Evolutionary conservation across 2,329 filamentous ascomycete genomes (phyloP), one percentile per base, ranked within the genome.

Genomic region (Aspergillus latus): DNA sequence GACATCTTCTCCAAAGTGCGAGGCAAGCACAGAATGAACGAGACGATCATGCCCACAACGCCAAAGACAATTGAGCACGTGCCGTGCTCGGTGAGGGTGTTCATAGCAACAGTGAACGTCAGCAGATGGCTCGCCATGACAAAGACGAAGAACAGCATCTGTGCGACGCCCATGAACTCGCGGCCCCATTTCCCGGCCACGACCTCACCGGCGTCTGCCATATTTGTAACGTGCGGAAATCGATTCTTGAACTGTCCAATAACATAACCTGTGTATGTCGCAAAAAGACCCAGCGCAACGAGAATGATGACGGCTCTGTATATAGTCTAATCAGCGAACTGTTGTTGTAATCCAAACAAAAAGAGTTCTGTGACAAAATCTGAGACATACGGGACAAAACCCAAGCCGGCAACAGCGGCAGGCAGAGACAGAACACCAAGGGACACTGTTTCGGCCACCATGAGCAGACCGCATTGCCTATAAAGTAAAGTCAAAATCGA

Each of bases 61-160:
- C 80, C 82, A 73, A 84, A 89, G 1, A 84, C 76, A 55, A 89
- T 83, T 3, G 84, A 85, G 70, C 86, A 89, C 0, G 81, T 79
- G 0, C 78, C 82, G 59, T 87, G 80, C 3, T 82, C 70, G 4
- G 85, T 85, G 50, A 90, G 76, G 49, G 80, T 84, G 64, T 85
- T 85, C 72, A 89, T 82, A 62, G 87, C 87, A 64, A 89, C 86
- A 32, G 81, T 82, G 62, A 89, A 89, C 0, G 86, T 88, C 59
- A 90, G 75, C 50, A 88, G 78, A 72, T 91, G 88, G n/a, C 86
- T 88, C 34, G 82, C 85, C 72, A 88, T 85, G 63, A 88, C 81
- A 73, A 90, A 88, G 54, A 87, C 74, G 39, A 90, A 76, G 70
- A 89, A 84, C 15, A 89, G 71, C 8, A 82, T 74, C 63, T 88